phyloP scores from a whole-genome alignment of 2,329 filamentous ascomycete species.

The Furcasterigmium sp. region DNA sequence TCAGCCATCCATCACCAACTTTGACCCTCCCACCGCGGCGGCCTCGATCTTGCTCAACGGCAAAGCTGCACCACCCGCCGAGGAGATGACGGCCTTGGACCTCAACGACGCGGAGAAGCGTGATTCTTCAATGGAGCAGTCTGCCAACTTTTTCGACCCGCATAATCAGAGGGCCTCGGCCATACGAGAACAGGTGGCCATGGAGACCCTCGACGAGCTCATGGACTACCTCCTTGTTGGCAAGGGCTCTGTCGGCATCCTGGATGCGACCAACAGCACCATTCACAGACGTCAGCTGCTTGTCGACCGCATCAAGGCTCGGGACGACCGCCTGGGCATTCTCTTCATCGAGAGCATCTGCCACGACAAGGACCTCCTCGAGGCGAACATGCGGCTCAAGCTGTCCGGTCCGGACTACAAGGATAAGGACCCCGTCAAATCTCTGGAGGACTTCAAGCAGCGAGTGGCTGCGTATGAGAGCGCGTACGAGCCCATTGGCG shows the following conservation, averaged over 20 bases:
- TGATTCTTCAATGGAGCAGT: conserved; percentile 68
- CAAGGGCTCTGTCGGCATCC: conserved; percentile 85
- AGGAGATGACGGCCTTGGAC: conserved; percentile 20
- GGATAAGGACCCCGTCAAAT: conserved; percentile 81
- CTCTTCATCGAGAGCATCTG: conserved; percentile 95
- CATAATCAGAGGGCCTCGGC: conserved; percentile 76
- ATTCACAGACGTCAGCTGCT: conserved; percentile 77
- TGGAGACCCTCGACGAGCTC: conserved; percentile 88
- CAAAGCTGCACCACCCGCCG: conserved; percentile 35
- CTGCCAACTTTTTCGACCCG: conserved; percentile 90
- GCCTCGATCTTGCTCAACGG: conserved; percentile 56
- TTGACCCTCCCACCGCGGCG: conserved; percentile 45
- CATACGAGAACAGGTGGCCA: conserved; percentile 83
- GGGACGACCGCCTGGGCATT: conserved; percentile 84
- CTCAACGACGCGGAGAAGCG: conserved; percentile 23
- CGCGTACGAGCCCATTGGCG: conserved; percentile 83
- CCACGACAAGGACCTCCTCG: conserved; percentile 74
- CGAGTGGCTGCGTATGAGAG: conserved; percentile 91
- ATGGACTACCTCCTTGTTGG: conserved; percentile 80
- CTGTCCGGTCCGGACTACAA: conserved; percentile 94
- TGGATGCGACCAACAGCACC: conserved; percentile 97
- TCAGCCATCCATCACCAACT: conserved; percentile 21
- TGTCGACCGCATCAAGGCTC: conserved; percentile 74
- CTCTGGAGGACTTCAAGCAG: conserved; percentile 85
- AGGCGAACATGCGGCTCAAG: conserved; percentile 96